A percentile compares a stretch with the other conserved stretches of the same genome.
These are phyloP conservation scores for Fomitopsis serialis DNA, from an alignment of 768 basidiomycete species.

Conservation along the genomic window DNA sequence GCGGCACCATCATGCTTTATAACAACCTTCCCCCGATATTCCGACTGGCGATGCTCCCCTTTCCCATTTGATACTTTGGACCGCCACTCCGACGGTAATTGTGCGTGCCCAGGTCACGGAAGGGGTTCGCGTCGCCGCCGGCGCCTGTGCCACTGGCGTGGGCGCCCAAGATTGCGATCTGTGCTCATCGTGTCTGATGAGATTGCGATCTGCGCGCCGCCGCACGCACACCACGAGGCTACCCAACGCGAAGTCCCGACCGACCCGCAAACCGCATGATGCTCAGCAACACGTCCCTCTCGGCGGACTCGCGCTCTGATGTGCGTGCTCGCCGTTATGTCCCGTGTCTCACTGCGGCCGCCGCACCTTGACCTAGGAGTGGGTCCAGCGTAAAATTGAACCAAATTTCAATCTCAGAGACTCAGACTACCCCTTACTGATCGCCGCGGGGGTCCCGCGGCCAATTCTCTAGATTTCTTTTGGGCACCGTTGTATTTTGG, in stretches of 20 bases:
- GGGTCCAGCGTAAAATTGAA: too few relatives aligned
- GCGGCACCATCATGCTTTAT: not conserved
- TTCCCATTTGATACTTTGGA: not conserved
- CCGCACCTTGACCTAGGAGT: too few relatives aligned
- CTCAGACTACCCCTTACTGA: too few relatives aligned
- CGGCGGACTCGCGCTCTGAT: not conserved
- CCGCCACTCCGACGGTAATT: constrained; percentile 1
- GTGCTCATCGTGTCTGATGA: constrained; percentile 1
- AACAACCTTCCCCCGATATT: not conserved
- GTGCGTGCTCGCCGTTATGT: not conserved
- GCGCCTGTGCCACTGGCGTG: not conserved
- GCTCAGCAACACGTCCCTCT: not conserved
- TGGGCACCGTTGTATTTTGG: too few relatives aligned
- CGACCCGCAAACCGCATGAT: not conserved
- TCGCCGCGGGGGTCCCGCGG: too few relatives aligned
- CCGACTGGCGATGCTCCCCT: constrained; percentile 2
- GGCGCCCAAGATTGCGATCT: constrained; percentile 2
- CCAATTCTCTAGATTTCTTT: too few relatives aligned
- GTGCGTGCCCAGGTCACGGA: not conserved
- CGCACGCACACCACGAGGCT: not conserved
- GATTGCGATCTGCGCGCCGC: constrained; percentile 1
- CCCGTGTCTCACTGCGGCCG: not conserved
- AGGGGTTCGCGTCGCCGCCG: not conserved
- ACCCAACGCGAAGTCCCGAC: not conserved
- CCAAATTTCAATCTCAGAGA: too few relatives aligned